Evolutionary conservation across 2,329 filamentous ascomycete species (phyloP).

Genomic region (Chrysoporthe cubensis): DNA sequence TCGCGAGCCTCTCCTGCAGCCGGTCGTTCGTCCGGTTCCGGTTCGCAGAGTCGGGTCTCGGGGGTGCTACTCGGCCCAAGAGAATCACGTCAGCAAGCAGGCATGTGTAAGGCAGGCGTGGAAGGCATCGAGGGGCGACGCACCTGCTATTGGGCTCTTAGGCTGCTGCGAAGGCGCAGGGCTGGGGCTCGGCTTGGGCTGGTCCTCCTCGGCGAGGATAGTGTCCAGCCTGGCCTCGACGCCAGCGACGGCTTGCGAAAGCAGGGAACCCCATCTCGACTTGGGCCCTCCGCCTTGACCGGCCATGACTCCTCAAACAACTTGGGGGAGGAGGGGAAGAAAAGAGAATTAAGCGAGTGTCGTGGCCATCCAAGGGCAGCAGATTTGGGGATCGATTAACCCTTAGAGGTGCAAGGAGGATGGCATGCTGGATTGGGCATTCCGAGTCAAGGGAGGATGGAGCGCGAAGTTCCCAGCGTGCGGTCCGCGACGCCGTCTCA

Average conservation of each 20-base stretch:
- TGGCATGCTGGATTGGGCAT: conserved; percentile 25
- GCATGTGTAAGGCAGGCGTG: not conserved
- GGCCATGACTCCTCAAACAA: conserved; percentile 45
- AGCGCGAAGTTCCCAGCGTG: not conserved
- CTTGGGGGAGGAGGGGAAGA: not conserved
- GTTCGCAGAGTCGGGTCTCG: conserved; percentile 63
- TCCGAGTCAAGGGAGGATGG: conserved; percentile 18
- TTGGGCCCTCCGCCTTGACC: conserved; percentile 50
- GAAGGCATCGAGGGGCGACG: not conserved
- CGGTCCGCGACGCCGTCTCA: conserved; percentile 9
- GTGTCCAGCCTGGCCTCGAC: conserved; percentile 92
- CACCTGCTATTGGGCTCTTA: conserved; percentile 40
- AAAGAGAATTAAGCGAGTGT: conserved; percentile 22
- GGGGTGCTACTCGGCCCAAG: conserved; percentile 45
- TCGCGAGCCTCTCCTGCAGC: conserved; percentile 86
- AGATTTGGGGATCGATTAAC: not conserved
- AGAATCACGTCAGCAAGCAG: conserved; percentile 16
- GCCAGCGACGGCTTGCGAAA: conserved; percentile 89
- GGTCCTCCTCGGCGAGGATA: conserved; percentile 80
- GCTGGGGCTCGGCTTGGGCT: conserved; percentile 44
- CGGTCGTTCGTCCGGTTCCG: conserved; percentile 73
- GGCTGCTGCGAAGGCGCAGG: conserved; percentile 38
- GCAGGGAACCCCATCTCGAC: conserved; percentile 76
- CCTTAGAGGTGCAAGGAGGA: conserved; percentile 13
- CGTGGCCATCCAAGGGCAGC: conserved; percentile 29